Evolutionary conservation across 2,329 filamentous ascomycete species (phyloP).

Genomic region (Lasiodiplodia hormozganensis): DNA sequence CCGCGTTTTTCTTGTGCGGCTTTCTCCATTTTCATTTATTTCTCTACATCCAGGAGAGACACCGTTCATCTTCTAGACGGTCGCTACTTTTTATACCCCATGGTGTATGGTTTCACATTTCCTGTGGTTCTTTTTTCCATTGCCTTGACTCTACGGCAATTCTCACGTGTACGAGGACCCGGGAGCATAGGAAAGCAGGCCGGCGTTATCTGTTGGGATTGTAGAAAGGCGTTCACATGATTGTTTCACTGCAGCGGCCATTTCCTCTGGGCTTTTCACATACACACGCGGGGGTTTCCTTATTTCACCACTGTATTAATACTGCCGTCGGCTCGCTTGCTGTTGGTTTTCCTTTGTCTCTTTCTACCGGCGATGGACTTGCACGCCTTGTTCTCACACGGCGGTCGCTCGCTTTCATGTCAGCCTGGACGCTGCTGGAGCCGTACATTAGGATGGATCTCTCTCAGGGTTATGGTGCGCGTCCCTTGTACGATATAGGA

Average conservation of each 20-base stretch:
- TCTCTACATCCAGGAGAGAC: slow-evolving; percentile 25
- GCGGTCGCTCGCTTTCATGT: slow-evolving; percentile 29
- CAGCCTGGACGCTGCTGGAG: slow-evolving; percentile 28
- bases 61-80: slow-evolving; percentile 32
- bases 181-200: slow-evolving; percentile 17
- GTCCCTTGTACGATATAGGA: slow-evolving; percentile 27
- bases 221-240: slow-evolving; percentile 24
- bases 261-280: slow-evolving; percentile 12
- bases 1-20: slow-evolving; percentile 19
- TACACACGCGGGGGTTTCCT: slow-evolving; percentile 1
- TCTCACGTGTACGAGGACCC: slow-evolving; percentile 15
- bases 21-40: slow-evolving; percentile 2
- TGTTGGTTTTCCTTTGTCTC: slow-evolving; percentile 13
- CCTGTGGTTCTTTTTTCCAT: slow-evolving; percentile 9
- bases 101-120: slow-evolving; percentile 24
- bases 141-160: slow-evolving; percentile 15
- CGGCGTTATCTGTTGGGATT: slow-evolving; percentile 23
- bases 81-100: slow-evolving; percentile 34
- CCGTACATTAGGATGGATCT: slow-evolving; percentile 23
- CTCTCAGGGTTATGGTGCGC: slow-evolving; percentile 22
- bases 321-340: slow-evolving; percentile 17
- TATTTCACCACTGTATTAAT: slow-evolving; percentile 26
- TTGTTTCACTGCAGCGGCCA: slow-evolving; percentile 11
- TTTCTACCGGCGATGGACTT: slow-evolving; percentile 26
- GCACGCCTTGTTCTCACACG: slow-evolving; percentile 18